Conservation (phyloP, 345 rosid species). For the Salix purpurea region DNA sequence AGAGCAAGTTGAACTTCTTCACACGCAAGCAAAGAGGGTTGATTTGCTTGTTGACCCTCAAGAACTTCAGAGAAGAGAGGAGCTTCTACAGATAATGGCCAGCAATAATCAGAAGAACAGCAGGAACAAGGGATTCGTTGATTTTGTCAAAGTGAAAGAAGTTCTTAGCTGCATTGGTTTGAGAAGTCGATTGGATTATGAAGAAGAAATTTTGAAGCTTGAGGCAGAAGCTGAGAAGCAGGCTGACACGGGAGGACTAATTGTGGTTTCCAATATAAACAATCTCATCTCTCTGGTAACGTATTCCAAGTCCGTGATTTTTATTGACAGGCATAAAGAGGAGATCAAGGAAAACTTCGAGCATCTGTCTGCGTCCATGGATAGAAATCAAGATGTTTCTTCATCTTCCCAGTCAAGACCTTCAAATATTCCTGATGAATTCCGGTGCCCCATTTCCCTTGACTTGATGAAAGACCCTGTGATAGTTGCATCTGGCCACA, state of each 20-base stretch:
- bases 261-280: slow-evolving; percentile 61
- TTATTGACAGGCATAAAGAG: slow-evolving; percentile 25
- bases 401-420: slow-evolving; percentile 35
- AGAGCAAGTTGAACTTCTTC: slow-evolving; percentile 67
- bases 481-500: slow-evolving; percentile 61
- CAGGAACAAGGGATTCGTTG: slow-evolving; percentile 33
- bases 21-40: slow-evolving; percentile 50
- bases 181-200: slow-evolving; percentile 39
- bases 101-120: slow-evolving; percentile 36
- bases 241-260: slow-evolving; percentile 66
- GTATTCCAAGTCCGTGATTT: slow-evolving; percentile 41
- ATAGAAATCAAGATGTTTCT: slow-evolving; percentile 30
- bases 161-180: slow-evolving; percentile 45
- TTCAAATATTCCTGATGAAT: slow-evolving; percentile 49
- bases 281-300: slow-evolving; percentile 49
- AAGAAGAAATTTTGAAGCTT: slow-evolving; percentile 48
- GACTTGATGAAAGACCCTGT: slow-evolving; percentile 70
- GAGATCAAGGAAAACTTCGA: slow-evolving; percentile 21
- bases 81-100: slow-evolving; percentile 42
- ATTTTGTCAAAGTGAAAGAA: slow-evolving; percentile 29
- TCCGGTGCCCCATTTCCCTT: slow-evolving; percentile 61
- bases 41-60: slow-evolving; percentile 40
- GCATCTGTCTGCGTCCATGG: slow-evolving; percentile 14
- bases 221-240: slow-evolving; percentile 53
- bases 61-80: slow-evolving; percentile 44